Evolutionary conservation across 1,284 basidiomycete genomes (phyloP).

Genomic region (Ustilago cynodontis): DNA sequence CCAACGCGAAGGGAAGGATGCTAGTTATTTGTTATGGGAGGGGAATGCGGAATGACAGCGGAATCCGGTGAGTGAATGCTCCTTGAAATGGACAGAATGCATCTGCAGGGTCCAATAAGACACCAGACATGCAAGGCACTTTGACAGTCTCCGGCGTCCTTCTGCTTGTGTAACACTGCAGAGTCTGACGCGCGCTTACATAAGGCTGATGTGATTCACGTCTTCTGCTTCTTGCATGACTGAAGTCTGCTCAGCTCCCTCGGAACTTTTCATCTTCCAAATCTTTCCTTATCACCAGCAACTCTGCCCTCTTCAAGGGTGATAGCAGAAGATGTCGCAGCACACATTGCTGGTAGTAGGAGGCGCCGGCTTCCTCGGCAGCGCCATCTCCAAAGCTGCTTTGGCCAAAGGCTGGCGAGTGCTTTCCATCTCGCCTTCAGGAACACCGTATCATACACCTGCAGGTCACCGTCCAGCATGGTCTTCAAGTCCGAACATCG

Average conservation of each 20-base stretch:
- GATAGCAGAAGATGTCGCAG: constrained; percentile 14
- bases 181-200: constrained; percentile 16
- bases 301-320: neutral
- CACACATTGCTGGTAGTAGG: constrained; percentile 77
- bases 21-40: neutral
- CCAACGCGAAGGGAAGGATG: neutral
- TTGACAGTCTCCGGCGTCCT: neutral
- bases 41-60: constrained; percentile 10
- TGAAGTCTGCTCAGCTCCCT: constrained; percentile 9
- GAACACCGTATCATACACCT: constrained; percentile 84
- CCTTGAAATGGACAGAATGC: neutral
- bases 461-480: constrained; percentile 90
- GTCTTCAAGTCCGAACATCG: constrained; percentile 73
- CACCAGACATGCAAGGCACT: neutral
- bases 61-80: constrained; percentile 2
- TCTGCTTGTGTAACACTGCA: constrained; percentile 3
- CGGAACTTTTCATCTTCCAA: neutral
- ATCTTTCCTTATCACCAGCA: neutral
- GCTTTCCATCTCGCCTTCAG: constrained; percentile 88
- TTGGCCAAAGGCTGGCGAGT: constrained; percentile 86
- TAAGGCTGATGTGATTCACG: constrained; percentile 20
- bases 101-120: constrained; percentile 32
- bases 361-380: constrained; percentile 95
- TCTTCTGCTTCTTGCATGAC: neutral
- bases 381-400: constrained; percentile 88